Conservation (phyloP, 345 rosid genomes). For the Citrus mangshanensis region DNA sequence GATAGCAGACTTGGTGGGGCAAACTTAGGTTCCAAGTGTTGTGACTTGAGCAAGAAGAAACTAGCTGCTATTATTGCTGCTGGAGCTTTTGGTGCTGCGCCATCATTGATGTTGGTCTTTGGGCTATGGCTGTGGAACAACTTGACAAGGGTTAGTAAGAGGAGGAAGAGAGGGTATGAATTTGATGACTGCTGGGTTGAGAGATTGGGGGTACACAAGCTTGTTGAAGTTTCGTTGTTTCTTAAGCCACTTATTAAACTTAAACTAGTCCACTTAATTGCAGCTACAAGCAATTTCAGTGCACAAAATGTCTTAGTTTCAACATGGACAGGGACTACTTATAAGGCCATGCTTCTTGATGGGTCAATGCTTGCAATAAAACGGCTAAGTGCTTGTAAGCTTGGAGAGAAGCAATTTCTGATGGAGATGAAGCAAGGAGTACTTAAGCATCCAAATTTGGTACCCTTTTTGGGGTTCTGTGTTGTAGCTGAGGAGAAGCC, state of each 20-base stretch:
- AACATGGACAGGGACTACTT: slow-evolving; percentile 66
- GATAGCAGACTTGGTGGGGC: slow-evolving; percentile 74
- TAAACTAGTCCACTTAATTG: slow-evolving; percentile 73
- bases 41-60: slow-evolving; percentile 70
- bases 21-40: slow-evolving; percentile 57
- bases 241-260: slow-evolving; percentile 88
- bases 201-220: slow-evolving; percentile 58
- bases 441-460: slow-evolving; percentile 79
- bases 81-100: slow-evolving; percentile 77
- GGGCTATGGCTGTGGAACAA: slow-evolving; percentile 92
- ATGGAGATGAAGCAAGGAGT: slow-evolving; percentile 68
- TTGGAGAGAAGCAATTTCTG: slow-evolving; percentile 71
- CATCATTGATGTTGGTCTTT: slow-evolving; percentile 59
- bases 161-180: slow-evolving; percentile 30
- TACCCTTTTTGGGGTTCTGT: slow-evolving; percentile 85
- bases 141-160: slow-evolving; percentile 34
- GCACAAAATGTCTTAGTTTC: slow-evolving; percentile 47
- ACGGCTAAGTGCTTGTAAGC: slow-evolving; percentile 55
- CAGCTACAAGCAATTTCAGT: slow-evolving; percentile 71
- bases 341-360: slow-evolving; percentile 80
- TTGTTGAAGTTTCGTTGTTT: slow-evolving; percentile 73
- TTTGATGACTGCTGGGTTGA: slow-evolving; percentile 47
- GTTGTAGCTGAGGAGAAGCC: slow-evolving; percentile 73
- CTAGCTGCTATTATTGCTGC: slow-evolving; percentile 74
- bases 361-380: slow-evolving; percentile 87